Conservation (phyloP, 1,139 yeast species). For the Zygoascus sp. region DNA sequence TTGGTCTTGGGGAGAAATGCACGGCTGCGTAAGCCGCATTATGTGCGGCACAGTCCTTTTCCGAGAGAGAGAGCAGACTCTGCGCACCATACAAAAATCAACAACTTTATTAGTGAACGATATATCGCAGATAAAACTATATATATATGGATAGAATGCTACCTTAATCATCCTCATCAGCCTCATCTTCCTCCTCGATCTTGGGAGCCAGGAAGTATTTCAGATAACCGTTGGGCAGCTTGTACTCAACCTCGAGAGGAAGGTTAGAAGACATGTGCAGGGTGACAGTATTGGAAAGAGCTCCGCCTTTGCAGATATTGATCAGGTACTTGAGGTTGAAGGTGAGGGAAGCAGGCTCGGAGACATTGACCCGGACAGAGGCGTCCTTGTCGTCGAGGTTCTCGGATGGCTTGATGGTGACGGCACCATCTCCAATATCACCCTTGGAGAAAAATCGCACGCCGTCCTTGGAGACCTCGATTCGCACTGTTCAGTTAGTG, state of each 20-base stretch:
- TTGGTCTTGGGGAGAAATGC: background rate
- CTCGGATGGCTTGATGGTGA: slow-evolving; percentile 78
- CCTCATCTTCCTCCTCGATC: slow-evolving; percentile 66
- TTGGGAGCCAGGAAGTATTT: slow-evolving; percentile 97
- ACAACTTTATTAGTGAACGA: no score
- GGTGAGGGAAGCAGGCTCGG: slow-evolving; percentile 81
- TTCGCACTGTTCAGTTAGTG: slow-evolving; percentile 26
- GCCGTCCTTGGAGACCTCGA: slow-evolving; percentile 85
- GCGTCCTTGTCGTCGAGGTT: slow-evolving; percentile 69
- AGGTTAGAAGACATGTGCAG: slow-evolving; percentile 85
- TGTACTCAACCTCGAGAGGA: slow-evolving; percentile 92
- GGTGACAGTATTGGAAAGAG: slow-evolving; percentile 70
- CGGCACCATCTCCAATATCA: slow-evolving; percentile 84
- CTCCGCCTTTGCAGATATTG: slow-evolving; percentile 88
- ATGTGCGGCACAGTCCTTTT: background rate
- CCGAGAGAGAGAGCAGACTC: no score
- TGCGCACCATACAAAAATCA: no score
- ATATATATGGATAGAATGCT: background rate
- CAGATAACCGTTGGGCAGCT: slow-evolving; percentile 86
- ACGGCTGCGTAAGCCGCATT: background rate
- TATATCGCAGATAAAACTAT: background rate
- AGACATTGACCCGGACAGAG: slow-evolving; percentile 69
- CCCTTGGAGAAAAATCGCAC: slow-evolving; percentile 90
- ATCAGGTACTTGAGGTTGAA: slow-evolving; percentile 87
- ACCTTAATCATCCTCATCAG: slow-evolving; percentile 7